A percentile compares a stretch with the other conserved stretches of the same genome.
Conservation (phyloP, 768 basidiomycete genomes). For the Lentinus brumalis region DNA sequence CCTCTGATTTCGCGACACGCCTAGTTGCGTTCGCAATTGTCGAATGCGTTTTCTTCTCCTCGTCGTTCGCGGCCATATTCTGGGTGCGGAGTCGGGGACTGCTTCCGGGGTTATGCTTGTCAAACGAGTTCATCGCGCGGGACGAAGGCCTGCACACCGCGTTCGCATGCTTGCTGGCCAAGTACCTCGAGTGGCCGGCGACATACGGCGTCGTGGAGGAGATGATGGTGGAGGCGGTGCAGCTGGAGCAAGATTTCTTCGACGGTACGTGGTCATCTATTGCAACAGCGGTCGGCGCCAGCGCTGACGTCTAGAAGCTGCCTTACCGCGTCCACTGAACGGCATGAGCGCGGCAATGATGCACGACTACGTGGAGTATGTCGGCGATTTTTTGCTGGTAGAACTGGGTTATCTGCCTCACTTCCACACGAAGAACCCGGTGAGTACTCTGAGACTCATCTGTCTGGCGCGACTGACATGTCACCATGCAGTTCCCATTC, state of each 20-base stretch:
- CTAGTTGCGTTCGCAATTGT: conserved; percentile 53
- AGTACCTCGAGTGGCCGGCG: conserved; percentile 48
- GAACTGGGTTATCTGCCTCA: conserved; percentile 31
- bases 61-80: conserved; percentile 50
- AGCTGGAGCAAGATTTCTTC: conserved; percentile 48
- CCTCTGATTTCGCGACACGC: conserved; percentile 49
- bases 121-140: conserved; percentile 58
- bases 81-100: conserved; percentile 59
- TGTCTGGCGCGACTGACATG: no score
- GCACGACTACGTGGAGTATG: conserved; percentile 45
- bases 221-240: conserved; percentile 51
- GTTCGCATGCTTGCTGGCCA: conserved; percentile 57
- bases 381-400: neutral
- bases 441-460: no score
- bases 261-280: conserved; percentile 36
- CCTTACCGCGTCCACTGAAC: no score
- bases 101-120: conserved; percentile 58
- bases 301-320: no score
- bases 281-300: no score
- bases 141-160: conserved; percentile 60
- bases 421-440: conserved; percentile 30
- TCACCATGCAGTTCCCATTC: no score
- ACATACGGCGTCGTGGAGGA: conserved; percentile 30
- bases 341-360: conserved; percentile 37
- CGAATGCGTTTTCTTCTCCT: conserved; percentile 58